phyloP scores from a whole-genome alignment of 2,329 filamentous ascomycete species.

The Diaporthe nobilis region DNA sequence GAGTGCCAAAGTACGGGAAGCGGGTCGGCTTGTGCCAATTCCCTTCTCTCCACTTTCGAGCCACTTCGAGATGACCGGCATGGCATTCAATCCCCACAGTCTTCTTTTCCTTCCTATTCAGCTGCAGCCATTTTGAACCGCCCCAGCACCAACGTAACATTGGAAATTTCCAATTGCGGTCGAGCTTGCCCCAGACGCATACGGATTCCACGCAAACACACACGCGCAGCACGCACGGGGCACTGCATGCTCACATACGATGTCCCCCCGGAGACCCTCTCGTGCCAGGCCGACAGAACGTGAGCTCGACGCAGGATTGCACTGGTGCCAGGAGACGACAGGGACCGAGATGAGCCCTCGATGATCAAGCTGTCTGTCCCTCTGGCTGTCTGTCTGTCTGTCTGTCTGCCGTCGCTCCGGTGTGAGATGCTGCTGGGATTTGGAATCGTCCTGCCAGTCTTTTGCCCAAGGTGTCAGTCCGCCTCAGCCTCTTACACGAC shows the following conservation, averaged over 20 bases:
- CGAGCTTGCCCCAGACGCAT: not conserved
- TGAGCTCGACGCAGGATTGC: not conserved
- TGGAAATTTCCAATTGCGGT: slow-evolving; percentile 33
- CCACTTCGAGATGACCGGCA: slow-evolving; percentile 29
- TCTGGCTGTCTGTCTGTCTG: not conserved
- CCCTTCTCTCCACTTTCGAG: slow-evolving; percentile 30
- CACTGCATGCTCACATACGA: slow-evolving; percentile 10
- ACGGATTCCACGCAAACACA: not conserved
- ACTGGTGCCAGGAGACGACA: slow-evolving; percentile 17
- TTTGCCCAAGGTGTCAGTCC: not conserved
- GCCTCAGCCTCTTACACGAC: slow-evolving; percentile 21
- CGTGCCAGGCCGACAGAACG: too few species aligned
- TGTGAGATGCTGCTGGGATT: not conserved
- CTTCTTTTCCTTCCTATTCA: slow-evolving; percentile 29
- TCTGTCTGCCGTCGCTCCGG: not conserved
- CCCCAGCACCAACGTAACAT: slow-evolving; percentile 35
- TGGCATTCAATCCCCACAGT: slow-evolving; percentile 25
- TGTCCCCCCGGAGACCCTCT: not conserved
- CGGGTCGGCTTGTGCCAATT: slow-evolving; percentile 31
- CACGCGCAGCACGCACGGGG: slow-evolving; percentile 7
- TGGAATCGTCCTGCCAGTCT: not conserved
- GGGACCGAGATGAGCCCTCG: slow-evolving; percentile 30
- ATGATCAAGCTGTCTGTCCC: slow-evolving; percentile 11
- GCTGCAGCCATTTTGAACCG: slow-evolving; percentile 19
- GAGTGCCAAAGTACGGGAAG: slow-evolving; percentile 27